Conservation (phyloP, 768 basidiomycete genomes). For the Floccularia luteovirens region DNA sequence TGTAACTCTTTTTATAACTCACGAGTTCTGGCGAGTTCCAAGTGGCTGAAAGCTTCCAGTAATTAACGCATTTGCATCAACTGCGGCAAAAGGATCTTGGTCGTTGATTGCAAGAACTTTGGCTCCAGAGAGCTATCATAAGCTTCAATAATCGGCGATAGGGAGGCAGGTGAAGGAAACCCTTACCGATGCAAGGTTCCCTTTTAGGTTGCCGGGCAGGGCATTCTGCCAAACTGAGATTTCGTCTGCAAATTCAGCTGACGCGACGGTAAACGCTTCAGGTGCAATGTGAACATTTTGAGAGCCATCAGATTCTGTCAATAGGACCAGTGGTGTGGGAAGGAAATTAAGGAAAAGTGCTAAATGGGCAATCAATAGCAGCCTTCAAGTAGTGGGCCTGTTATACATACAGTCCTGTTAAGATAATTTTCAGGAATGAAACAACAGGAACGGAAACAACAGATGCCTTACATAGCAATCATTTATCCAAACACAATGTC, state of each 20-base stretch:
- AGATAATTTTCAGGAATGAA: background rate
- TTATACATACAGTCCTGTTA: conserved; percentile 29
- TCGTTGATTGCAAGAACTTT: conserved; percentile 48
- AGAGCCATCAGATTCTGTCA: conserved; percentile 33
- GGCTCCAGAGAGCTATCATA: conserved; percentile 35
- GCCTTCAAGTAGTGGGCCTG: background rate
- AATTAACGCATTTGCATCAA: conserved; percentile 45
- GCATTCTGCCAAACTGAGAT: conserved; percentile 51
- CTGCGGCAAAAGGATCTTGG: conserved; percentile 39
- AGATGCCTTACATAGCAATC: conserved; percentile 31
- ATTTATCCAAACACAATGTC: conserved; percentile 50
- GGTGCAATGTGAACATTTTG: conserved; percentile 50
- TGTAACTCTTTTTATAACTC: no score
- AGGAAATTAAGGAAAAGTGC: conserved; percentile 40
- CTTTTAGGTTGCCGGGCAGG: conserved; percentile 37
- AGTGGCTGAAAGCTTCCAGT: conserved; percentile 46
- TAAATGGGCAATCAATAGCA: conserved; percentile 8
- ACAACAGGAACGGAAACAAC: background rate
- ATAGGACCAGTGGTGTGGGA: conserved; percentile 38
- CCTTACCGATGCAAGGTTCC: conserved; percentile 37
- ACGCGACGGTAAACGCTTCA: conserved; percentile 45
- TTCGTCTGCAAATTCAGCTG: conserved; percentile 44
- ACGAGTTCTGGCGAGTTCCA: conserved; percentile 42
- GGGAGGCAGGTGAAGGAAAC: background rate
- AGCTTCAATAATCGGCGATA: background rate